Evolutionary conservation across 2,329 filamentous ascomycete species (phyloP).

Genomic region (Aspergillus sp.): DNA sequence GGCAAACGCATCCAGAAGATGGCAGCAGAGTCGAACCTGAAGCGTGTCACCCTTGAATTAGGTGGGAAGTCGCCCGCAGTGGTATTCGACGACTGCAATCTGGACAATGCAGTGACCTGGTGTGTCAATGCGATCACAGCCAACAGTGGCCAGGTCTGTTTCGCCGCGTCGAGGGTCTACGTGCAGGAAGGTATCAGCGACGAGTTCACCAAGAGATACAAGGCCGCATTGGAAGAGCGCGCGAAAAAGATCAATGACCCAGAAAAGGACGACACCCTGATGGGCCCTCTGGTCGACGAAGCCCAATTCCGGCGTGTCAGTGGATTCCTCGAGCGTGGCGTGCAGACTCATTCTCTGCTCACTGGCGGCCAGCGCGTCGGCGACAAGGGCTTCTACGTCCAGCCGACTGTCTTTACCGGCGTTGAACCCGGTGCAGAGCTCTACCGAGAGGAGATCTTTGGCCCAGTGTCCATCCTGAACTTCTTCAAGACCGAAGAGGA

Average conservation of each 20-base stretch:
- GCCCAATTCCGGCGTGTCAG: not conserved
- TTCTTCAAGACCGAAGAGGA: conserved; percentile 15
- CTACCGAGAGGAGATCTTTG: conserved; percentile 6
- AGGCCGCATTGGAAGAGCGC: conserved; percentile 1
- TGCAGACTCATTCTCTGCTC: not conserved
- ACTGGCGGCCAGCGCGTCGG: not conserved
- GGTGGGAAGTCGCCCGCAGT: conserved; percentile 37
- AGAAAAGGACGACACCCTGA: not conserved
- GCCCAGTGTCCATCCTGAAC: conserved; percentile 9
- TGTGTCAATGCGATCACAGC: conserved; percentile 28
- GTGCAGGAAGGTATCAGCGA: conserved; percentile 29
- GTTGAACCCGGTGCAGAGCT: not conserved
- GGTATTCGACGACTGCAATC: conserved; percentile 35
- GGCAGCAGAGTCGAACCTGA: conserved; percentile 32
- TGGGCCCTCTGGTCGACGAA: not conserved
- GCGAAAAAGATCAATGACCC: not conserved
- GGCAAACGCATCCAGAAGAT: conserved; percentile 31
- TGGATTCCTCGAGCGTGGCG: not conserved
- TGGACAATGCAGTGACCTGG: conserved; percentile 33
- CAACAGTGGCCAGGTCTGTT: conserved; percentile 36
- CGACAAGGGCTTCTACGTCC: conserved; percentile 5
- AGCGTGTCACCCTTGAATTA: conserved; percentile 35
- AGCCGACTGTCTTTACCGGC: conserved; percentile 1
- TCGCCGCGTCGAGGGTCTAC: conserved; percentile 33
- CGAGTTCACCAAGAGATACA: not conserved